Evolutionary conservation across 2,329 filamentous ascomycete genomes (phyloP).

Genomic region (Dactylellina leptospora): DNA sequence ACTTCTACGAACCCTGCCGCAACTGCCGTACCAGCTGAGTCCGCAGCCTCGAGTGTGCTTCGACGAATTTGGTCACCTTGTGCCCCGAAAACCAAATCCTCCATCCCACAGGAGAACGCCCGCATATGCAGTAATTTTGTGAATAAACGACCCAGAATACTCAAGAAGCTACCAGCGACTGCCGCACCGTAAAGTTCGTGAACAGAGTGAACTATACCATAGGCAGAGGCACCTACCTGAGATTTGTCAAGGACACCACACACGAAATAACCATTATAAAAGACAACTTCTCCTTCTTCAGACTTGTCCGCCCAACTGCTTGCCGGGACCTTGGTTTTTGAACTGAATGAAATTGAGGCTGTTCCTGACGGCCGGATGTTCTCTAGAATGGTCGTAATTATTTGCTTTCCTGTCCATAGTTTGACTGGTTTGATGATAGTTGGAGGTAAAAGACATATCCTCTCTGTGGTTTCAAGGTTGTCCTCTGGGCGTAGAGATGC

Average conservation of each 20-base stretch:
- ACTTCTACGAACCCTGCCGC: conserved; percentile 90
- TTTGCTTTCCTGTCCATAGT: conserved; percentile 95
- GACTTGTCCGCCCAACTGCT: conserved; percentile 78
- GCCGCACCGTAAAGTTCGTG: conserved; percentile 93
- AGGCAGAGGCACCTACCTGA: conserved; percentile 86
- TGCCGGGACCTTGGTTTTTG: conserved; percentile 77
- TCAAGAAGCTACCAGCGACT: conserved; percentile 84
- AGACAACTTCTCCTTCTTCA: conserved; percentile 82
- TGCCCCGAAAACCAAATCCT: conserved; percentile 86
- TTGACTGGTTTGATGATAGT: conserved; percentile 81
- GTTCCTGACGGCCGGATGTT: conserved; percentile 86
- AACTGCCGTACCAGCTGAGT: conserved; percentile 76
- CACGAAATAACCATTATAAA: conserved; percentile 86
- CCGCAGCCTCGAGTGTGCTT: conserved; percentile 73
- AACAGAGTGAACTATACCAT: conserved; percentile 88
- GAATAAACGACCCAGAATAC: conserved; percentile 85
- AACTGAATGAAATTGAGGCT: conserved; percentile 64
- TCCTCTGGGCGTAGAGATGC: conserved; percentile 82
- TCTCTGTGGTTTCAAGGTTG: conserved; percentile 63
- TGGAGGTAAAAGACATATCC: conserved; percentile 81
- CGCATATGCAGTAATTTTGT: conserved; percentile 92
- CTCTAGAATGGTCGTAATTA: conserved; percentile 89
- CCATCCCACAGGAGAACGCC: conserved; percentile 96
- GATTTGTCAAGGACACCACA: conserved; percentile 94
- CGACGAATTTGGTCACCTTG: conserved; percentile 77